A percentile compares a stretch with the other conserved stretches of the same genome.
Conservation (phyloP, 331 rosid species). For the Pyracantha coccinea region DNA sequence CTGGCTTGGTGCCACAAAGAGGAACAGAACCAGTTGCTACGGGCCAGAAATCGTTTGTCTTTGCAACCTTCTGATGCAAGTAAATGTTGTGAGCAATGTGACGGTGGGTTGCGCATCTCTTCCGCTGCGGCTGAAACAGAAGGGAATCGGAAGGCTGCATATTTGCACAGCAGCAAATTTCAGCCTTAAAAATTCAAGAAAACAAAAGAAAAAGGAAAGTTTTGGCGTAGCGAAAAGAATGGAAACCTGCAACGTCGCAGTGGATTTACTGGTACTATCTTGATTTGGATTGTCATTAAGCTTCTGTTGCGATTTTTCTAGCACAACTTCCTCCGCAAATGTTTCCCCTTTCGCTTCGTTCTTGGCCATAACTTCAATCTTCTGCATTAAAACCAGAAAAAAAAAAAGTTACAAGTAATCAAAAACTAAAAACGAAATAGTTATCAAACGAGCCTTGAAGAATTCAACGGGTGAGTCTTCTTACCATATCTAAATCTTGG, state of each 20-base stretch:
- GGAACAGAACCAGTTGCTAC: slow-evolving; percentile 29
- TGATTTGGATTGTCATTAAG: slow-evolving; percentile 28
- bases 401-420: too few species aligned
- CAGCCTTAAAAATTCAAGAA: not conserved
- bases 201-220: not conserved
- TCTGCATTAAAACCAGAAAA: slow-evolving; percentile 16
- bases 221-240: not conserved
- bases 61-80: slow-evolving; percentile 41
- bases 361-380: slow-evolving; percentile 16
- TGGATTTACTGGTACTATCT: slow-evolving; percentile 21
- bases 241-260: slow-evolving; percentile 32
- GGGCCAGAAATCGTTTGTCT: slow-evolving; percentile 24
- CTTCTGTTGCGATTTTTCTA: slow-evolving; percentile 25
- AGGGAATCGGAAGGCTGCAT: slow-evolving; percentile 37
- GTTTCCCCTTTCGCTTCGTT: slow-evolving; percentile 32
- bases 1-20: slow-evolving; percentile 28
- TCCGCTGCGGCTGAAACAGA: slow-evolving; percentile 32
- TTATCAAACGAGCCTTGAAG: not conserved
- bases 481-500: slow-evolving; percentile 27
- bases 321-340: slow-evolving; percentile 14
- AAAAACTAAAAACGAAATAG: not conserved
- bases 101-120: slow-evolving; percentile 60
- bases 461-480: not conserved
- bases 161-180: slow-evolving; percentile 12
- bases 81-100: slow-evolving; percentile 60